Evolutionary conservation across 331 rosid genomes (phyloP).

Genomic region (Acacia concinna): DNA sequence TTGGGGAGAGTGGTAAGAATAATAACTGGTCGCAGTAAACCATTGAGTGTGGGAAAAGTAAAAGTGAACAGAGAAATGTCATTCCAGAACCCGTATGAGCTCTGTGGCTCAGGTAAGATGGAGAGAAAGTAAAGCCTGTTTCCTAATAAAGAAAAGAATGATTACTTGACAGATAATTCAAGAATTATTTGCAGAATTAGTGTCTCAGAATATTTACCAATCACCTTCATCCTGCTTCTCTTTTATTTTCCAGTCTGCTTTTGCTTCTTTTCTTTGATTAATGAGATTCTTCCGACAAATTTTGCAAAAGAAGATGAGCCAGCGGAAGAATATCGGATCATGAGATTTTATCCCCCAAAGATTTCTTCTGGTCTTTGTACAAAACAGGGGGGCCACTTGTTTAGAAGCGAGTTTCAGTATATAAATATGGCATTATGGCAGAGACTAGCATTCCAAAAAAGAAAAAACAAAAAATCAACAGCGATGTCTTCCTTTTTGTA

Average conservation of each 20-base stretch:
- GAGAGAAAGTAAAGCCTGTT: constrained; percentile 13
- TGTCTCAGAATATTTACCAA: neutral
- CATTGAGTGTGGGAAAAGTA: neutral
- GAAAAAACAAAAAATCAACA: no score
- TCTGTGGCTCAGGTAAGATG: neutral
- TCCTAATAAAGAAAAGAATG: constrained; percentile 12
- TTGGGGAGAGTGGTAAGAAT: constrained; percentile 36
- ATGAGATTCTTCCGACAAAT: constrained; percentile 1
- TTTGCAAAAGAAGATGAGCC: constrained; percentile 9
- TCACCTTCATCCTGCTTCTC: neutral
- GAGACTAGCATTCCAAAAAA: neutral
- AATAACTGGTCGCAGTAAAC: neutral
- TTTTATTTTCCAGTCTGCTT: neutral
- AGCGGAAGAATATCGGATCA: neutral
- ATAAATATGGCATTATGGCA: neutral
- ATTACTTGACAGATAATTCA: constrained; percentile 39
- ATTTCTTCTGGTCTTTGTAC: neutral
- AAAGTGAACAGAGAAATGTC: neutral
- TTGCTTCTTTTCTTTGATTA: constrained; percentile 20
- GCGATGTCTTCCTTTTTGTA: neutral
- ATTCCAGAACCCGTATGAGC: constrained; percentile 5
- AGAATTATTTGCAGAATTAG: constrained; percentile 26
- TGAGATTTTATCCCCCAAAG: neutral
- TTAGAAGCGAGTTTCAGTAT: neutral
- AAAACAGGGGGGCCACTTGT: neutral